Percentiles rank a stretch among this genome's conserved stretches.
Evolutionary conservation across 768 basidiomycete species (phyloP).

Genomic region (Mycena maculata): DNA sequence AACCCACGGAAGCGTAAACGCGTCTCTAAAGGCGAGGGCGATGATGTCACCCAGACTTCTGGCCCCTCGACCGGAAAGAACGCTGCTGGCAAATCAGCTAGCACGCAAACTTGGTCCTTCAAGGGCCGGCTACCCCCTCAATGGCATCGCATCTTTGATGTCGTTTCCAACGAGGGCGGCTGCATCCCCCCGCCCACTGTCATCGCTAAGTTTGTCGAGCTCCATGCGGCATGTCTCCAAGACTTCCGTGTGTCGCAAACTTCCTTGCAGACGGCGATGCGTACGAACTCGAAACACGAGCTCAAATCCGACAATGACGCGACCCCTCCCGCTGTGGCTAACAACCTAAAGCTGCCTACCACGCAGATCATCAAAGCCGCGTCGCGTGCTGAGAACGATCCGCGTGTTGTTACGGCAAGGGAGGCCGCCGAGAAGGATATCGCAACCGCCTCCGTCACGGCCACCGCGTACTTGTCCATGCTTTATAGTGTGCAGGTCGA

Average conservation of each 20-base stretch:
- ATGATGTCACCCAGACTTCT: too few relatives aligned
- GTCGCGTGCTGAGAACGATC: background rate
- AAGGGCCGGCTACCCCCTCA: too few relatives aligned
- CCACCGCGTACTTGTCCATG: background rate
- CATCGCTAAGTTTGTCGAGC: background rate
- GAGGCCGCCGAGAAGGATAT: background rate
- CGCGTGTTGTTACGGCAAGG: background rate
- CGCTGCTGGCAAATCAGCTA: too few relatives aligned
- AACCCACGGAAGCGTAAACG: too few relatives aligned
- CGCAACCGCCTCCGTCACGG: background rate
- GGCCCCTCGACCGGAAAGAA: too few relatives aligned
- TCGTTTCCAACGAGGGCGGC: background rate
- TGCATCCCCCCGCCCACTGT: background rate
- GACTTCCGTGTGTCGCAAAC: background rate
- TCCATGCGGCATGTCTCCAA: background rate
- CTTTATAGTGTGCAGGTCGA: background rate
- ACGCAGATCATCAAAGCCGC: background rate
- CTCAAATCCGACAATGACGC: background rate
- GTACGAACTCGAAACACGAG: background rate
- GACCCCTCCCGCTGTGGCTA: background rate
- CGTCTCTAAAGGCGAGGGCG: too few relatives aligned
- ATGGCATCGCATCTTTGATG: background rate
- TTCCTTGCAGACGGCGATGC: background rate
- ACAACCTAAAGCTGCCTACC: background rate
- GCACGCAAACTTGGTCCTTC: too few relatives aligned